phyloP scores from a whole-genome alignment of 139 green algal species.

The Coccomyxa sp. region DNA sequence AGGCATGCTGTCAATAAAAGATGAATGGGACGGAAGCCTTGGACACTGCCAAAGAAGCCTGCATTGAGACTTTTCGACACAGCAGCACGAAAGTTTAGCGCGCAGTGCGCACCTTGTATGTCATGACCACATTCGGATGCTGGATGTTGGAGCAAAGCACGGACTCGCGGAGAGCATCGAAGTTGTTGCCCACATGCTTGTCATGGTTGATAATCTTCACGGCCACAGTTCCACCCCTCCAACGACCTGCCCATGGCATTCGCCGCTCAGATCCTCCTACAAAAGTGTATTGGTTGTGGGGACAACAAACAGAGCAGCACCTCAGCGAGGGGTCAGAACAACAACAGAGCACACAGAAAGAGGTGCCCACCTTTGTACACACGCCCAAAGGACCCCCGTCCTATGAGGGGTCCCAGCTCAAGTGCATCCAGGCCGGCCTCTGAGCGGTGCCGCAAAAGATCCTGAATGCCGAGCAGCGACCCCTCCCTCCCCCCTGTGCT shows the following conservation, averaged over 20 bases:
- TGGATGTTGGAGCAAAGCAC: not conserved
- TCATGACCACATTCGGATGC: slow-evolving; percentile 11
- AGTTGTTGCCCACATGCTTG: not conserved
- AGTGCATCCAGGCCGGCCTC: not conserved
- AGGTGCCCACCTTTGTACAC: slow-evolving; percentile 1
- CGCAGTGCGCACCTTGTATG: not conserved
- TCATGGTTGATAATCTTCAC: slow-evolving; percentile 5
- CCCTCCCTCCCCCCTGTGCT: not conserved
- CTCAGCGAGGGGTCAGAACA: not conserved
- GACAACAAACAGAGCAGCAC: too few relatives aligned
- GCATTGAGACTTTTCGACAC: not conserved
- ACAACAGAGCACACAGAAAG: not conserved
- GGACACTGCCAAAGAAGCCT: not conserved
- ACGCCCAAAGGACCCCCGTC: slow-evolving; percentile 1
- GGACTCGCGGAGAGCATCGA: not conserved
- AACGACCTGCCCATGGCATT: not conserved
- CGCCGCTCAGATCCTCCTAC: not conserved
- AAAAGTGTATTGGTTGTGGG: too few relatives aligned
- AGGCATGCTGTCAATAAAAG: not conserved
- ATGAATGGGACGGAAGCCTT: not conserved
- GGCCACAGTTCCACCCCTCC: not conserved
- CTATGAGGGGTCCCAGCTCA: slow-evolving; percentile 3
- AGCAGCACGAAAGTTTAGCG: not conserved
- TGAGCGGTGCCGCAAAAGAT: not conserved
- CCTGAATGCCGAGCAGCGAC: not conserved